These are phyloP conservation scores for Stagonosporopsis rhizophila DNA, from an alignment of 2,329 filamentous ascomycete genomes.

Conservation along the genomic window DNA sequence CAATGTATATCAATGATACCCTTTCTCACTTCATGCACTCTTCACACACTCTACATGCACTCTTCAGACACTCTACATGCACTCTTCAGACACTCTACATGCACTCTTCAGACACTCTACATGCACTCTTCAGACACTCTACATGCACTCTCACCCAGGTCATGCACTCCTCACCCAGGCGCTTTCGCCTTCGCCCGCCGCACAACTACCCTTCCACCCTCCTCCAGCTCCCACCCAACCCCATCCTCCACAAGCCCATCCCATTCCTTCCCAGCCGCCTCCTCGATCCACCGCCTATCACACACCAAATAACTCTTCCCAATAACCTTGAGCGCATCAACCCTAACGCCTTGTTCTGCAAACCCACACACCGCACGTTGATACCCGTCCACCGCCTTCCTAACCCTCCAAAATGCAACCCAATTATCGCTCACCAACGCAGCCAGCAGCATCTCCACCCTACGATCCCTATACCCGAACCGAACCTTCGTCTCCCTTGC, in stretches of 20 bases:
- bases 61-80: too few relatives aligned
- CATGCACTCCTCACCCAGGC: background rate
- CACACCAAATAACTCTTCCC: constrained; percentile 79
- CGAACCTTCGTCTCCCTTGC: constrained; percentile 72
- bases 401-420: constrained; percentile 75
- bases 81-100: too few relatives aligned
- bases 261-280: constrained; percentile 74
- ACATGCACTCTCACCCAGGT: too few relatives aligned
- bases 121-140: too few relatives aligned
- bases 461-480: constrained; percentile 69
- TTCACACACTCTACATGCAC: background rate
- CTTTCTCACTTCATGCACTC: constrained; percentile 18
- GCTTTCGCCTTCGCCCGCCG: constrained; percentile 61
- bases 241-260: constrained; percentile 71
- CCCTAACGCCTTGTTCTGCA: constrained; percentile 75
- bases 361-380: constrained; percentile 80
- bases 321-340: constrained; percentile 84
- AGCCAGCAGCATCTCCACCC: constrained; percentile 71
- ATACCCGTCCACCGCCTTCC: constrained; percentile 78
- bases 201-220: constrained; percentile 76
- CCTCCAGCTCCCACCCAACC: constrained; percentile 84
- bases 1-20: constrained; percentile 42
- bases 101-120: too few relatives aligned
- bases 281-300: constrained; percentile 73
- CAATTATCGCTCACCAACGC: constrained; percentile 84